Percentiles rank a stretch among this genome's conserved stretches.
These are phyloP conservation scores for Cercospora sp. DNA, from an alignment of 2,329 filamentous ascomycete genomes.

Conservation along the genomic window DNA sequence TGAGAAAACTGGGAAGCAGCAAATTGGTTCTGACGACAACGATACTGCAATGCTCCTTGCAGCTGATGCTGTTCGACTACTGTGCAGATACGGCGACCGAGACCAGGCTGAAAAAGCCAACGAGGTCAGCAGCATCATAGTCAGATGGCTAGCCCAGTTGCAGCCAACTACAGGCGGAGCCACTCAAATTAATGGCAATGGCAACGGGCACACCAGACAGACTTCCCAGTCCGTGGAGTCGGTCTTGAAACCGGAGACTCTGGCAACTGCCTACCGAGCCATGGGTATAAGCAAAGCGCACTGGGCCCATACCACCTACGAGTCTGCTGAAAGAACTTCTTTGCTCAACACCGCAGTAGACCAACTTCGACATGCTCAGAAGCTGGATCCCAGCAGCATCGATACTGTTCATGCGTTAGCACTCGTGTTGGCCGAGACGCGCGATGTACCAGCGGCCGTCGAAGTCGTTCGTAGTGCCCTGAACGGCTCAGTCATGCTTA, in stretches of 20 bases:
- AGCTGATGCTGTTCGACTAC: constrained; percentile 73
- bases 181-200: constrained; percentile 19
- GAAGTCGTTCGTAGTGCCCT: constrained; percentile 78
- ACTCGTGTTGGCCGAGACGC: constrained; percentile 81
- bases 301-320: constrained; percentile 80
- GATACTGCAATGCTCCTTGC: constrained; percentile 74
- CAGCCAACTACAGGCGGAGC: constrained; percentile 34
- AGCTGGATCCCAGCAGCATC: constrained; percentile 55
- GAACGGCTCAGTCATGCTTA: constrained; percentile 32
- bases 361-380: constrained; percentile 61
- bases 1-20: constrained; percentile 68
- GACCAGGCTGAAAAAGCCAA: constrained; percentile 77
- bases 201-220: constrained; percentile 1
- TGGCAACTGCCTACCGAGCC: constrained; percentile 76
- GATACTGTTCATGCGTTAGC: constrained; percentile 79
- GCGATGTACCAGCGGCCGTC: constrained; percentile 77
- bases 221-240: constrained; percentile 37
- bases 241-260: constrained; percentile 57
- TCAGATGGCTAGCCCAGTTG: constrained; percentile 70
- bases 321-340: constrained; percentile 65
- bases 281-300: constrained; percentile 84
- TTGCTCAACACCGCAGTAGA: constrained; percentile 77
- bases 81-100: constrained; percentile 77
- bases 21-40: constrained; percentile 75
- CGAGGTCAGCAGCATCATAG: constrained; percentile 67